A percentile compares a stretch with the other conserved stretches of the same genome.
phyloP scores from a whole-genome alignment of 148 eudicot species.

The Camellia granthamiana region DNA sequence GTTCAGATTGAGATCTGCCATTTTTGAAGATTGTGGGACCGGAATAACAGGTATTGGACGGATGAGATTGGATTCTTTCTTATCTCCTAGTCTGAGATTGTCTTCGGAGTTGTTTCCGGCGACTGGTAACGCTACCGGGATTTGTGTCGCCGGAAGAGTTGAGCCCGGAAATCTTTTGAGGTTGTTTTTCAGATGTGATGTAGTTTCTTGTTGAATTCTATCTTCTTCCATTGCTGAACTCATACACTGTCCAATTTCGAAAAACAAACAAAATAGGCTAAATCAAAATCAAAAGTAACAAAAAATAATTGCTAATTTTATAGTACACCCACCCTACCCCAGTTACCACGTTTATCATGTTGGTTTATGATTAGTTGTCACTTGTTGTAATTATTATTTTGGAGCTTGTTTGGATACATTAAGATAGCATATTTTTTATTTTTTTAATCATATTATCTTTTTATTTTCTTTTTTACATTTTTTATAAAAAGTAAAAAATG shows the following conservation, averaged over 20 bases:
- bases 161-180: slow-evolving; percentile 11
- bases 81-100: slow-evolving; percentile 18
- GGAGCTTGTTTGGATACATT: too few relatives aligned
- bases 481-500: too few relatives aligned
- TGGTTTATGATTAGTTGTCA: too few relatives aligned
- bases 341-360: too few relatives aligned
- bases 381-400: too few relatives aligned
- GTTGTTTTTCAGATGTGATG: slow-evolving; percentile 7
- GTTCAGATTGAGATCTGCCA: slow-evolving; percentile 67
- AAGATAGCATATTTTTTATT: too few relatives aligned
- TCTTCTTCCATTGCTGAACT: slow-evolving; percentile 42
- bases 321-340: too few relatives aligned
- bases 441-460: too few relatives aligned
- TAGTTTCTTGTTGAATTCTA: slow-evolving; percentile 33
- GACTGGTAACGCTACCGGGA: slow-evolving; percentile 15
- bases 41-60: slow-evolving; percentile 34
- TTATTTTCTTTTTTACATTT: too few relatives aligned
- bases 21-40: slow-evolving; percentile 61
- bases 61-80: slow-evolving; percentile 14
- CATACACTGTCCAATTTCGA: slow-evolving; percentile 28
- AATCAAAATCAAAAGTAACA: too few relatives aligned
- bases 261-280: neutral
- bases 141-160: slow-evolving; percentile 1
- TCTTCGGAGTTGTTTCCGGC: slow-evolving; percentile 16
- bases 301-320: too few relatives aligned